These are phyloP conservation scores for Fusarium nisikadoi DNA, from an alignment of 2,329 filamentous ascomycete genomes.

Conservation along the genomic window DNA sequence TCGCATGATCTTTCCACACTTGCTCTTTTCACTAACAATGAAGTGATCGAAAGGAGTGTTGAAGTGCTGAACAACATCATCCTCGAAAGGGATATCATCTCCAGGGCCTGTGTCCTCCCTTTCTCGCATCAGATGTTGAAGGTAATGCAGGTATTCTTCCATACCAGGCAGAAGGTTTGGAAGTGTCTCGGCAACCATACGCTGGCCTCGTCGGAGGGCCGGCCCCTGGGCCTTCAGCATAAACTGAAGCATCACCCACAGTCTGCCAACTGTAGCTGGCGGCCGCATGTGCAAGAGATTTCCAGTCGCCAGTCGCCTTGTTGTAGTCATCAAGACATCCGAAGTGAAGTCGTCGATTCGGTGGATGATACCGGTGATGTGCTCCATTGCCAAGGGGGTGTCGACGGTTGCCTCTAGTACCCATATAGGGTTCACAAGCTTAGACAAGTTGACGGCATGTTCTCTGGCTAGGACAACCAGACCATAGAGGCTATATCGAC, in stretches of 20 bases:
- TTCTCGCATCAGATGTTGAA: background rate
- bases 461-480: background rate
- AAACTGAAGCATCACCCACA: background rate
- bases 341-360: background rate
- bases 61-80: background rate
- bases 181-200: background rate
- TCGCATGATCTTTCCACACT: background rate
- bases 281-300: rapidly evolving
- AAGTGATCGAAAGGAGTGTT: background rate
- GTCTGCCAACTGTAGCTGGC: background rate
- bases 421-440: background rate
- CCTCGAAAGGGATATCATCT: background rate
- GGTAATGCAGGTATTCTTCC: background rate
- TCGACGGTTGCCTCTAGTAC: background rate
- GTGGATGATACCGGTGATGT: background rate
- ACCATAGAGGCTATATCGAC: background rate
- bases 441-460: background rate
- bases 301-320: background rate
- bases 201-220: background rate
- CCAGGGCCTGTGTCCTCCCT: rapidly evolving
- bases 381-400: background rate
- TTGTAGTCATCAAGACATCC: background rate
- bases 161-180: background rate
- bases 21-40: background rate
- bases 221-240: background rate